Percentiles rank a stretch among this genome's conserved stretches.
phyloP scores from a whole-genome alignment of 441 rosid species.

The Jatropha multifida region DNA sequence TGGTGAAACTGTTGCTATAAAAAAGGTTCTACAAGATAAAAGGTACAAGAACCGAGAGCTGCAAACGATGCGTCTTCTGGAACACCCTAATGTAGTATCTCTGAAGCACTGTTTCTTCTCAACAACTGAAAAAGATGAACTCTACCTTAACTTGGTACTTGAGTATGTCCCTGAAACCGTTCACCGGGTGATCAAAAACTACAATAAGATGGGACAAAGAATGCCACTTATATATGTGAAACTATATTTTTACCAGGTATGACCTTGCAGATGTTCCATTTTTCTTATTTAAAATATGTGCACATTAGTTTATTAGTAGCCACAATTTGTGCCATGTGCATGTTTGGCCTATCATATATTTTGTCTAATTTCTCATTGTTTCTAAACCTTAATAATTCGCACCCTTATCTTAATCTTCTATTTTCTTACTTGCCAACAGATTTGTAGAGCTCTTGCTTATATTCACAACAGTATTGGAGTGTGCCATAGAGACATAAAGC shows the following conservation, averaged over 20 bases:
- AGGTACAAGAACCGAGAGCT: slow-evolving; percentile 76
- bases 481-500: slow-evolving; percentile 55
- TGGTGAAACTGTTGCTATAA: slow-evolving; percentile 69
- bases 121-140: slow-evolving; percentile 68
- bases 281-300: neutral
- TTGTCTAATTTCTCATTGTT: neutral
- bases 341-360: neutral
- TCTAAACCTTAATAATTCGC: neutral
- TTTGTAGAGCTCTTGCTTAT: slow-evolving; percentile 51
- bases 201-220: slow-evolving; percentile 63
- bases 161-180: slow-evolving; percentile 79
- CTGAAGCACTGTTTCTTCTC: slow-evolving; percentile 89
- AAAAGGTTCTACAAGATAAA: slow-evolving; percentile 79
- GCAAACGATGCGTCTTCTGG: slow-evolving; percentile 72
- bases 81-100: slow-evolving; percentile 69
- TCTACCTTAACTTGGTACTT: slow-evolving; percentile 72
- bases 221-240: slow-evolving; percentile 69
- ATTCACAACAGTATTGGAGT: slow-evolving; percentile 47
- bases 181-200: slow-evolving; percentile 66
- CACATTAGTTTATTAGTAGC: neutral
- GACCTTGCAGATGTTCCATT: neutral
- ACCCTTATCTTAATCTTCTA: neutral
- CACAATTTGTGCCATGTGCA: neutral
- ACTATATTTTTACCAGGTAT: slow-evolving; percentile 70
- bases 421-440: slow-evolving; percentile 25